Conservation (phyloP, 2,329 filamentous ascomycete species). For the Cordyceps cicadae region DNA sequence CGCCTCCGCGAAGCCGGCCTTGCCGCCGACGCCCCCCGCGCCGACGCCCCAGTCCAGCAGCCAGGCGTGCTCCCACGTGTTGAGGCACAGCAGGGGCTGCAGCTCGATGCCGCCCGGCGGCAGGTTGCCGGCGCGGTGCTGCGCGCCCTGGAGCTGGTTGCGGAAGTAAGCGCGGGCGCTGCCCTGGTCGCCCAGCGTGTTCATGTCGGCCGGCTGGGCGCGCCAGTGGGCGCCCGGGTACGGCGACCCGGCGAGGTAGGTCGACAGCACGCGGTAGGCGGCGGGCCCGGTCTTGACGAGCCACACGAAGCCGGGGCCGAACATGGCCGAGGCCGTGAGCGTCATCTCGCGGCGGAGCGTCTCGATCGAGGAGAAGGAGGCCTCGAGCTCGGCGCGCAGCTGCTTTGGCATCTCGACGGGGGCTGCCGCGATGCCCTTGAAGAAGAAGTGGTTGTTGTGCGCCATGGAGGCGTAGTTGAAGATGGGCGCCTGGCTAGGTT, state of each 20-base stretch:
- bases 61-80: constrained; percentile 95
- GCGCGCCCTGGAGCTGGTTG: constrained; percentile 25
- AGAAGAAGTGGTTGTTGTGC: constrained; percentile 84
- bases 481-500: constrained; percentile 64
- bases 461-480: constrained; percentile 98
- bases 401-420: constrained; percentile 44
- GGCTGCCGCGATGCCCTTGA: constrained; percentile 43
- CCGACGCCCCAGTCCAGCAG: constrained; percentile 67
- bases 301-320: constrained; percentile 96
- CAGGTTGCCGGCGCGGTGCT: constrained; percentile 25
- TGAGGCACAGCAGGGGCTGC: constrained; percentile 77
- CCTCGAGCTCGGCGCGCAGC: constrained; percentile 53
- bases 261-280: constrained; percentile 65
- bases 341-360: constrained; percentile 74
- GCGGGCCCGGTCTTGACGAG: constrained; percentile 55
- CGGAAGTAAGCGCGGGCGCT: constrained; percentile 31
- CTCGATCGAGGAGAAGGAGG: constrained; percentile 73
- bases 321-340: constrained; percentile 78
- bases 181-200: constrained; percentile 42
- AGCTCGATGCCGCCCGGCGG: constrained; percentile 61
- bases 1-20: constrained; percentile 62
- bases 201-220: constrained; percentile 60
- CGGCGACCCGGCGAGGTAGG: constrained; percentile 86
- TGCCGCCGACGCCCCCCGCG: constrained; percentile 55
- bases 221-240: constrained; percentile 80